Conservation (phyloP, 2,329 filamentous ascomycete genomes). For the Bipolaris zeicola region DNA sequence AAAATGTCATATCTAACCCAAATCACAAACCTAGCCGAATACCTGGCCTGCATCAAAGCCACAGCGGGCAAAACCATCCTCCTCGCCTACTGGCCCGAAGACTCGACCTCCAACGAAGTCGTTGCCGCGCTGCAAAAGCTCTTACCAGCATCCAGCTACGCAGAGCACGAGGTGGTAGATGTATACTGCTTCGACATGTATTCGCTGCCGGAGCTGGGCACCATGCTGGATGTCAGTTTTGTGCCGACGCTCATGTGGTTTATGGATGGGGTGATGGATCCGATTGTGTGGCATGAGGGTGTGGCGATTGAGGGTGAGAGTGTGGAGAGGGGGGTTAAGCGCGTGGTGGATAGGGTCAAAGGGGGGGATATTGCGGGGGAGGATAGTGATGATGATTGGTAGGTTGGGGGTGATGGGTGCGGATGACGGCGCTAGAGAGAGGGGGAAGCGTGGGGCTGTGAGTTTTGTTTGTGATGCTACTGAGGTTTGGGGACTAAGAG, state of each 20-base stretch:
- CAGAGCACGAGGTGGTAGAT: conserved; percentile 20
- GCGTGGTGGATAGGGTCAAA: conserved; percentile 33
- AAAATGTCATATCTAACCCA: conserved; percentile 19
- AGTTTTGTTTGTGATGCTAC: no score
- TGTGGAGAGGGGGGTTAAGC: conserved; percentile 28
- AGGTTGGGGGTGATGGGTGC: not conserved
- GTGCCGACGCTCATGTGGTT: conserved; percentile 36
- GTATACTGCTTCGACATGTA: conserved; percentile 35
- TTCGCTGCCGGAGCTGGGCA: conserved; percentile 26
- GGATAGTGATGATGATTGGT: conserved; percentile 29
- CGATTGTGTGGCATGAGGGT: conserved; percentile 33
- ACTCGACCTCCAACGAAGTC: conserved; percentile 23
- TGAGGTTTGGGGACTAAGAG: no score
- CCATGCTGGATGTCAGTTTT: conserved; percentile 29
- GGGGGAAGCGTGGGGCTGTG: no score
- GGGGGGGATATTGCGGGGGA: conserved; percentile 31
- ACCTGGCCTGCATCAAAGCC: conserved; percentile 20
- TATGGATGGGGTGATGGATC: conserved; percentile 26
- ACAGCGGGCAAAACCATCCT: conserved; percentile 28
- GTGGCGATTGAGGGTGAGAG: conserved; percentile 31
- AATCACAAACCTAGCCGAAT: conserved; percentile 24
- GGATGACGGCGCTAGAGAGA: not conserved
- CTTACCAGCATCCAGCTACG: conserved; percentile 19
- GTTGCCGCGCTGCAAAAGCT: conserved; percentile 20
- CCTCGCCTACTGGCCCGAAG: conserved; percentile 30